Evolutionary conservation across 192 early-diverging fungal species (phyloP).

Genomic region (Umbelopsis ramanniana): DNA sequence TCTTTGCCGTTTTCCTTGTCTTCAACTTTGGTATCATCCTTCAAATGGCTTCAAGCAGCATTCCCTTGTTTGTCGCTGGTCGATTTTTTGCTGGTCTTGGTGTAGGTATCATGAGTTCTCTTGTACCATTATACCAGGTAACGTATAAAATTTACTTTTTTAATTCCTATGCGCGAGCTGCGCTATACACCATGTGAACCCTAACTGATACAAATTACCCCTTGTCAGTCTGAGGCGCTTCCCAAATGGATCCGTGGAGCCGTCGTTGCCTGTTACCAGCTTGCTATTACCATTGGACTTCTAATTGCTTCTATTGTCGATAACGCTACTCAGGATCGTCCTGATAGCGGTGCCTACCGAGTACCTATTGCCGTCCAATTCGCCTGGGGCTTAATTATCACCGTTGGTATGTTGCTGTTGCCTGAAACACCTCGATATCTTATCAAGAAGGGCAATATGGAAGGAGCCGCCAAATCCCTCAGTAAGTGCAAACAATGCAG

Average conservation of each 20-base stretch:
- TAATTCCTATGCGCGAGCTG: too few species aligned
- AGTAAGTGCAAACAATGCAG: neutral
- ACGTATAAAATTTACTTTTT: neutral
- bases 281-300: slow-evolving; percentile 42
- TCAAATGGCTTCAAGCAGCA: slow-evolving; percentile 33
- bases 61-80: slow-evolving; percentile 36
- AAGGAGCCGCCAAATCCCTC: slow-evolving; percentile 66
- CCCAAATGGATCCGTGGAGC: slow-evolving; percentile 49
- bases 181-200: too few species aligned
- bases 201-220: too few species aligned
- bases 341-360: slow-evolving; percentile 47
- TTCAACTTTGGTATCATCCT: slow-evolving; percentile 39
- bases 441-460: slow-evolving; percentile 60
- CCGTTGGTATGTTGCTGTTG: slow-evolving; percentile 70
- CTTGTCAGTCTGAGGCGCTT: slow-evolving; percentile 42
- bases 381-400: slow-evolving; percentile 74
- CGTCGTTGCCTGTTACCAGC: slow-evolving; percentile 47
- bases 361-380: slow-evolving; percentile 82
- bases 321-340: slow-evolving; percentile 13
- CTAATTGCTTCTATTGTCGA: slow-evolving; percentile 25
- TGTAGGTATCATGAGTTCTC: slow-evolving; percentile 43
- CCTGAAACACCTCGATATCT: slow-evolving; percentile 88
- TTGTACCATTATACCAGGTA: slow-evolving; percentile 49
- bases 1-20: slow-evolving; percentile 23
- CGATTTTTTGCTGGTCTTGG: slow-evolving; percentile 46